Percentiles rank a stretch among this genome's conserved stretches.
Evolutionary conservation across 169 alveolate genomes (phyloP).

Genomic region (Babesia caballi): DNA sequence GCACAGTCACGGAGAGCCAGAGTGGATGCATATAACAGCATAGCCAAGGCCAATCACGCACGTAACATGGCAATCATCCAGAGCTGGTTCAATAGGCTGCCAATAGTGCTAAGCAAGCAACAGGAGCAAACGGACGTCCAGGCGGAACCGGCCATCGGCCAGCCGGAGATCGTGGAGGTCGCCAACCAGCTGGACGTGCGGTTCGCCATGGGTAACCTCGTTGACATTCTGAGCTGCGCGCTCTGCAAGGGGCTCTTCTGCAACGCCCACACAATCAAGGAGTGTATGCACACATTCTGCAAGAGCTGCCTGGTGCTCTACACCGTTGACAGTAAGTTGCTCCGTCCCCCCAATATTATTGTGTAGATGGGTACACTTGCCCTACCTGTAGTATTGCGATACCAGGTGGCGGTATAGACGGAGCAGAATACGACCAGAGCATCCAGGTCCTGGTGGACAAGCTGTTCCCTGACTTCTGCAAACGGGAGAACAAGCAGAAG

Average conservation of each 20-base stretch:
- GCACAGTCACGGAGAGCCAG: too few species aligned
- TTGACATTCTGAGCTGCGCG: conserved; percentile 57
- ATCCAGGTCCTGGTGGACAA: too few species aligned
- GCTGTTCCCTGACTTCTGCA: too few species aligned
- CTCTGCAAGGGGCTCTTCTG: conserved; percentile 67
- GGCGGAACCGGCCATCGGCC: neutral
- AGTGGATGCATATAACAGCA: too few species aligned
- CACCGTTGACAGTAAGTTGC: too few species aligned
- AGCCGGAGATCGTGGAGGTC: conserved; percentile 15
- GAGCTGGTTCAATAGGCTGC: neutral
- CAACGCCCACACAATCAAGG: conserved; percentile 70
- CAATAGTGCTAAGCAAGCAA: neutral
- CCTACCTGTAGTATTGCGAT: too few species aligned
- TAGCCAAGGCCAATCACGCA: too few species aligned
- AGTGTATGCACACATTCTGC: conserved; percentile 74
- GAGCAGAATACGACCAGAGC: too few species aligned
- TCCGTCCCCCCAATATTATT: too few species aligned
- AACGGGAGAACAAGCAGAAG: too few species aligned
- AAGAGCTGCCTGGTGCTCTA: conserved; percentile 61
- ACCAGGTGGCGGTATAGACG: too few species aligned
- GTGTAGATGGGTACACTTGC: too few species aligned
- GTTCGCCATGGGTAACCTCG: conserved; percentile 37
- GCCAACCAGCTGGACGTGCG: conserved; percentile 43
- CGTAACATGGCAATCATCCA: neutral
- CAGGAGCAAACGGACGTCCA: neutral